Conservation (phyloP, 768 basidiomycete species). For the Xerocomus brunneocitrinus region DNA sequence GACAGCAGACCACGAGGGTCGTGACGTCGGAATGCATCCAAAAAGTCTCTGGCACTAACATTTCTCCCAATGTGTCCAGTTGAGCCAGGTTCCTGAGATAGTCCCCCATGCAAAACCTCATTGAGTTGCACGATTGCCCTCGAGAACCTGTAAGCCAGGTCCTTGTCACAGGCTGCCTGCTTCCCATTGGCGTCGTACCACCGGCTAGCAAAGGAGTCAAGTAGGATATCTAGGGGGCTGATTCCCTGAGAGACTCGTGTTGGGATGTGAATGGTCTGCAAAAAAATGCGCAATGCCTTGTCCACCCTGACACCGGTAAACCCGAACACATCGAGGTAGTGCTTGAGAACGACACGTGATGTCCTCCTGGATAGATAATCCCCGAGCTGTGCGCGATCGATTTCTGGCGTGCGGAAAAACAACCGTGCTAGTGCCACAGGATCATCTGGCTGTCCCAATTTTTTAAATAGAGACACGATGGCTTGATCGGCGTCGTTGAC, state of each 20-base stretch:
- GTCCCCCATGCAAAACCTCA: constrained; percentile 76
- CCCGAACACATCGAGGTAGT: constrained; percentile 85
- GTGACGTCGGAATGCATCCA: constrained; percentile 74
- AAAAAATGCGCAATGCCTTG: constrained; percentile 83
- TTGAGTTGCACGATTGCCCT: constrained; percentile 85
- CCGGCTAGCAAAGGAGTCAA: constrained; percentile 79
- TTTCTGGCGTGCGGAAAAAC: constrained; percentile 76
- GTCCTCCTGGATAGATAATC: constrained; percentile 74
- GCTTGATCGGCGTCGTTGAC: constrained; percentile 76
- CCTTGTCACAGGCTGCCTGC: constrained; percentile 76
- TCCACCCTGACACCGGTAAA: constrained; percentile 82
- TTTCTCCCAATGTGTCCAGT: constrained; percentile 52
- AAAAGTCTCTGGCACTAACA: constrained; percentile 73
- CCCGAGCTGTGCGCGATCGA: constrained; percentile 80
- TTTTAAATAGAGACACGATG: constrained; percentile 62
- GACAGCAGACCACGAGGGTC: constrained; percentile 69
- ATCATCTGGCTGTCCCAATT: constrained; percentile 58
- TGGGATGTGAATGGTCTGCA: constrained; percentile 75
- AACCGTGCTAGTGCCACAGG: constrained; percentile 69
- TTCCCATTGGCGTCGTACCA: constrained; percentile 89
- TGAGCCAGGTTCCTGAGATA: constrained; percentile 56
- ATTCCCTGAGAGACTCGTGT: constrained; percentile 32
- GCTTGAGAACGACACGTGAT: constrained; percentile 71
- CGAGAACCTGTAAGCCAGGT: constrained; percentile 71
- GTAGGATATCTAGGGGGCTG: constrained; percentile 48